A percentile compares a stretch with the other conserved stretches of the same genome.
phyloP scores from a whole-genome alignment of 495 filamentous ascomycete genomes.

The Rostrohypoxylon terebratum region DNA sequence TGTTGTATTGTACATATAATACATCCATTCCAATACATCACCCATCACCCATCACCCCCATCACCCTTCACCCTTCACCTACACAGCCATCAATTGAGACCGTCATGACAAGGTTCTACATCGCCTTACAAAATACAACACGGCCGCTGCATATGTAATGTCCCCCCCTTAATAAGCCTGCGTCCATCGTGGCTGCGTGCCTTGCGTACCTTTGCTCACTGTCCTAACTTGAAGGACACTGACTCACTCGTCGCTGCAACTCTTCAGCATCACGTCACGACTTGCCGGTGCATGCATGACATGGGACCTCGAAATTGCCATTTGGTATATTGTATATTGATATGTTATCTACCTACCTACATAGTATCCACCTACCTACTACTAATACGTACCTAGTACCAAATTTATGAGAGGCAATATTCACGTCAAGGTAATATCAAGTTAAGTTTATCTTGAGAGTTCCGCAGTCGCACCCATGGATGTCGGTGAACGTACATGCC shows the following conservation, averaged over 20 bases:
- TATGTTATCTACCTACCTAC: neutral
- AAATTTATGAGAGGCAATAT: neutral
- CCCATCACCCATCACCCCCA: no score
- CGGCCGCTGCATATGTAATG: neutral
- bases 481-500: no score
- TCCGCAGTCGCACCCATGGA: neutral
- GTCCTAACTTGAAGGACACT: neutral
- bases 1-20: conserved; percentile 5
- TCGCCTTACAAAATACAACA: neutral
- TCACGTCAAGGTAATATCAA: neutral
- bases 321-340: conserved; percentile 1
- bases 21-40: neutral
- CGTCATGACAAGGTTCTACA: neutral
- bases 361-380: neutral
- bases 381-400: neutral
- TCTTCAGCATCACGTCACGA: conserved; percentile 36
- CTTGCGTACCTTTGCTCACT: neutral
- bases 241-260: conserved; percentile 30
- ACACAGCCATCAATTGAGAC: neutral
- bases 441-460: conserved; percentile 10
- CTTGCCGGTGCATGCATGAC: conserved; percentile 27
- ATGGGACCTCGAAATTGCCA: conserved; percentile 3
- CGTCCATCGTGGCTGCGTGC: neutral
- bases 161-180: neutral
- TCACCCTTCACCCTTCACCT: no score